A percentile compares a stretch with the other conserved stretches of the same genome.
Conservation (phyloP, 2,329 filamentous ascomycete genomes). For the Hortaea sp. region DNA sequence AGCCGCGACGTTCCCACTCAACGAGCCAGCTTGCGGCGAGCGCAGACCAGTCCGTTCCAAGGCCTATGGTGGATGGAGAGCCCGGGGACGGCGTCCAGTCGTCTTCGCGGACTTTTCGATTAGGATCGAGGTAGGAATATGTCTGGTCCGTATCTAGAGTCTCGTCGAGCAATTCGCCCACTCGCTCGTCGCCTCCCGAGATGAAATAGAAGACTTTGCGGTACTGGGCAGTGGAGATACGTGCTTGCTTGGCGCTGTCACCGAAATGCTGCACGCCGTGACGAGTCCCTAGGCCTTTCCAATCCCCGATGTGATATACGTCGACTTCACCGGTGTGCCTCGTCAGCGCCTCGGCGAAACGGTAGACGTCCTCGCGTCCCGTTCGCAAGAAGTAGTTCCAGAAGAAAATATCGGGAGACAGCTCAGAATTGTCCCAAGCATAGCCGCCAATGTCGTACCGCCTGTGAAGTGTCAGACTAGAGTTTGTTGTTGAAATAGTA, state of each 20-base stretch:
- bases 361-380: too few relatives aligned
- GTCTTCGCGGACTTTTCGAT: slow-evolving; percentile 49
- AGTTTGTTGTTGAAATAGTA: too few relatives aligned
- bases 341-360: slow-evolving; percentile 17
- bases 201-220: slow-evolving; percentile 49
- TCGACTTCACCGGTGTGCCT: slow-evolving; percentile 53
- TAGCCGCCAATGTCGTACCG: too few relatives aligned
- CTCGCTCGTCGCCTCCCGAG: slow-evolving; percentile 46
- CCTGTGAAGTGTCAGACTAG: neutral
- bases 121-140: slow-evolving; percentile 45
- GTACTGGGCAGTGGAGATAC: slow-evolving; percentile 50
- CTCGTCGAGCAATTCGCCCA: slow-evolving; percentile 45
- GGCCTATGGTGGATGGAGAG: slow-evolving; percentile 30
- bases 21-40: slow-evolving; percentile 49
- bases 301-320: slow-evolving; percentile 49
- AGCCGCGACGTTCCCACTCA: slow-evolving; percentile 49
- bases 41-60: slow-evolving; percentile 51
- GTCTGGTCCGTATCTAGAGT: slow-evolving; percentile 44
- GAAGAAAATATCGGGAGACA: too few relatives aligned
- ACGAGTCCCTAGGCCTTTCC: slow-evolving; percentile 50
- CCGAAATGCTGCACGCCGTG: slow-evolving; percentile 54
- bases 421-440: too few relatives aligned
- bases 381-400: too few relatives aligned
- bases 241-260: slow-evolving; percentile 52
- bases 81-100: slow-evolving; percentile 32